Base-by-base conservation (phyloP, 352 stramenopile genomes). In the Phytopythium oedochilum region DNA sequence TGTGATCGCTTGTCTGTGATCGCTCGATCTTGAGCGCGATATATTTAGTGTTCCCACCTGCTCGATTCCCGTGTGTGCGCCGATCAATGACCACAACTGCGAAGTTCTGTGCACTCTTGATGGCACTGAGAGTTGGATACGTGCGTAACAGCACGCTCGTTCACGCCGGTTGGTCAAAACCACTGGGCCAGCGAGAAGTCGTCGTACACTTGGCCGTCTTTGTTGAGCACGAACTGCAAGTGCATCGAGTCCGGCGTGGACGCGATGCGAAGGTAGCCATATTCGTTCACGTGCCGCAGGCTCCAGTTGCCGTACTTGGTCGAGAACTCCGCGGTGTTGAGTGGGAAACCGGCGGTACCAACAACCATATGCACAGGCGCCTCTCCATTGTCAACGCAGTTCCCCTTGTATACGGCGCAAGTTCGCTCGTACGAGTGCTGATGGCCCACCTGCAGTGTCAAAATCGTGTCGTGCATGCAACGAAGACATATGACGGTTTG, bases 391-490 rank as follows among this genome's bases (percentile, higher is more conserved):
- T 48, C 57, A 17, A 80, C 61, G 42, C 88, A 96, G 35, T 82
- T 57, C 26, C 77, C 81, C 14, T 69, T 69, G 61, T 80, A 87
- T 17, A 96, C 64, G 4, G 83, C 77, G 49, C 92, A 98, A 32
- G 71, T 92, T 22, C 88, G 79, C 51, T 97, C 75, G 64, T 97
- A 97, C 2, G 76, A 78, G 64, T 98, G 91, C 62, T 96, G 87
- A 59, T 98, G 91, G 1, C 89, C 91, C 55, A 82, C 74, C 59
- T 89, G 43, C n/a, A 29, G 28, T 28, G 11, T 58, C 23, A 18
- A n/a, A 26, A 59, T 10, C 5, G 35, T 64, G 56, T 5, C 23
- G 20, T 3, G 15, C 35, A 20, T 20, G 35, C 36, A 42, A 23
- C 36, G 36, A 15, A 36, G 32, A 15, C 15, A 15, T 14, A 11